These are phyloP conservation scores for Circinella minor DNA, from an alignment of 371 early-diverging fungal genomes.

Conservation along the genomic window DNA sequence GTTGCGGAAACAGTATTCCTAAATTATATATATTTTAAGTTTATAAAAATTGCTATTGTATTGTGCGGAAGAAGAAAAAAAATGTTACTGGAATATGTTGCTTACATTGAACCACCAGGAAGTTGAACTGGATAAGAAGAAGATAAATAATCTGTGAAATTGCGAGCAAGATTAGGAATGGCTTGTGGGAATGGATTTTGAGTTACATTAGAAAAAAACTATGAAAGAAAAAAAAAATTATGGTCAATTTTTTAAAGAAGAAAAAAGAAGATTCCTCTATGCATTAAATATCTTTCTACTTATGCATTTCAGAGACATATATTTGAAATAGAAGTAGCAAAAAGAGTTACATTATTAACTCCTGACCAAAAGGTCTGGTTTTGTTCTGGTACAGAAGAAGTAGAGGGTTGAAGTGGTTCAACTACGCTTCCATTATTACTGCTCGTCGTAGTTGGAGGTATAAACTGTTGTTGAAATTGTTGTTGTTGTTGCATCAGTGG, in stretches of 20 bases:
- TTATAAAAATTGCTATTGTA: too few relatives aligned
- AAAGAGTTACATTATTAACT: conserved; percentile 39
- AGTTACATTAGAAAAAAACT: conserved; percentile 56
- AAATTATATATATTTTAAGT: not conserved
- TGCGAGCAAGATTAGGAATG: conserved; percentile 52
- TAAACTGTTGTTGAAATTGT: conserved; percentile 12
- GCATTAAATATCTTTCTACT: too few relatives aligned
- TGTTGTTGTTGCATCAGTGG: not conserved
- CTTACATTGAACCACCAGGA: conserved; percentile 40
- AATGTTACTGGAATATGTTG: not conserved
- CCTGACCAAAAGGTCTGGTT: conserved; percentile 48
- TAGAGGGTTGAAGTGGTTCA: conserved; percentile 24
- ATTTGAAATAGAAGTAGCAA: not conserved
- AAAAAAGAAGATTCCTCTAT: too few relatives aligned
- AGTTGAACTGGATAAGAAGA: conserved; percentile 45
- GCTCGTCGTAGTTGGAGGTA: not conserved
- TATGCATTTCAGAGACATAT: not conserved
- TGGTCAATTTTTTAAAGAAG: too few relatives aligned
- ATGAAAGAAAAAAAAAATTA: not conserved
- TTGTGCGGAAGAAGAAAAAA: not conserved
- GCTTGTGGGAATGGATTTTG: conserved; percentile 55
- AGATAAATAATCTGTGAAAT: conserved; percentile 51
- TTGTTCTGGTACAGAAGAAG: conserved; percentile 16
- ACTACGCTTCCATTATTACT: conserved; percentile 14
- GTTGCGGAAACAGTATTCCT: conserved; percentile 2